These are phyloP conservation scores for Middelhovenomyces tepae DNA, from an alignment of 805 yeast species.

Conservation along the genomic window DNA sequence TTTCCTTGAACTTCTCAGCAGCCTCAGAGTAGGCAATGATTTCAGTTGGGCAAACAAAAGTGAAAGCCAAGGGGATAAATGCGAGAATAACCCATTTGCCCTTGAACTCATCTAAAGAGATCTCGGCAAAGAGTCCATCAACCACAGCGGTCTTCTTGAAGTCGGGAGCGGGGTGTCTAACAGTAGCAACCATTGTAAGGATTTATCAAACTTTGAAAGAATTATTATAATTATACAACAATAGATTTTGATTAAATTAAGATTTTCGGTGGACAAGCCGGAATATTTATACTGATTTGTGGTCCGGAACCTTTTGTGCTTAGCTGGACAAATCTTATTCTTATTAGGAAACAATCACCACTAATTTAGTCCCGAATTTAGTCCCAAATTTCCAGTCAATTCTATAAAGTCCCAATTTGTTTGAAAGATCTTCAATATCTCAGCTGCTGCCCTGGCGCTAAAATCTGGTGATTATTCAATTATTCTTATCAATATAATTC, in stretches of 20 bases:
- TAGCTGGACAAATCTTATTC: too few species aligned
- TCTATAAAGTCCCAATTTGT: too few species aligned
- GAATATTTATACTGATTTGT: too few species aligned
- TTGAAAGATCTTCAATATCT: too few species aligned
- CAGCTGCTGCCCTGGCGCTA: too few species aligned
- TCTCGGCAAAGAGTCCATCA: slow-evolving; percentile 93
- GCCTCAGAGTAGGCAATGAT: slow-evolving; percentile 98
- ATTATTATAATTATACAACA: slow-evolving; percentile 1
- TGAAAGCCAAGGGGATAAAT: slow-evolving; percentile 98
- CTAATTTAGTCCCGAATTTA: too few species aligned
- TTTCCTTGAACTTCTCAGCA: slow-evolving; percentile 75
- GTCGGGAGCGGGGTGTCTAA: slow-evolving; percentile 93
- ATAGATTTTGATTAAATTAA: too few species aligned
- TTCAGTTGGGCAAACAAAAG: slow-evolving; percentile 99
- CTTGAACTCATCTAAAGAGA: slow-evolving; percentile 87
- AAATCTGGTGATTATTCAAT: too few species aligned
- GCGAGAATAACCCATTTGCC: slow-evolving; percentile 98
- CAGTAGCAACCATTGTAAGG: slow-evolving; percentile 69
- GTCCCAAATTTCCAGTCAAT: too few species aligned
- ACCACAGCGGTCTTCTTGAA: slow-evolving; percentile 97
- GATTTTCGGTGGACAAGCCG: neutral
- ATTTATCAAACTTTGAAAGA: neutral
- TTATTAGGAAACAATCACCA: too few species aligned
- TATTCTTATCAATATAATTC: too few species aligned
- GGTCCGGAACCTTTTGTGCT: too few species aligned